Evolutionary conservation across 208 protist species (phyloP).

Genomic region (Acanthamoeba royreba): DNA sequence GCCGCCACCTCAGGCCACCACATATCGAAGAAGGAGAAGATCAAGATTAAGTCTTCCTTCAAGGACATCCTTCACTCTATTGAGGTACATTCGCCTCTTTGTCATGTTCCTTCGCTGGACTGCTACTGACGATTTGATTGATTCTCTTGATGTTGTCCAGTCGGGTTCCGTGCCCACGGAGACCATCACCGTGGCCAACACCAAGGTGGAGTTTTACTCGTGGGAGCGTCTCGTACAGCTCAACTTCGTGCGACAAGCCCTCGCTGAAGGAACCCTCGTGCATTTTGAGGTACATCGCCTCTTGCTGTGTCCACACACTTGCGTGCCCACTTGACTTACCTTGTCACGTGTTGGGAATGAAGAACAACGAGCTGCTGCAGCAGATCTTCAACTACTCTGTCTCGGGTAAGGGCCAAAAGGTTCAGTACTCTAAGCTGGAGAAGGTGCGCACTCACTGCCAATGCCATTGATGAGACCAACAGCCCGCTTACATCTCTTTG

Average conservation of each 20-base stretch:
- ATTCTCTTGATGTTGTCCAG: background rate
- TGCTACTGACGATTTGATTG: background rate
- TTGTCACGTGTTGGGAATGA: background rate
- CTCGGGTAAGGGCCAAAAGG: background rate
- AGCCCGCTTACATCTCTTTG: no score
- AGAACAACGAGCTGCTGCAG: slow-evolving; percentile 13
- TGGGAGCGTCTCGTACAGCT: slow-evolving; percentile 6
- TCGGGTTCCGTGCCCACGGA: background rate
- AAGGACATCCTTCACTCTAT: slow-evolving; percentile 12
- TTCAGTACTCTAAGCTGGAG: slow-evolving; percentile 25
- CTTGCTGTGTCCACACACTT: background rate
- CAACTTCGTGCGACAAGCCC: slow-evolving; percentile 5
- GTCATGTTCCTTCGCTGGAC: background rate
- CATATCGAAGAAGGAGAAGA: slow-evolving; percentile 6
- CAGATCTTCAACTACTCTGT: background rate
- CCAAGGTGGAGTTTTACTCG: slow-evolving; percentile 5
- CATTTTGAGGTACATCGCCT: background rate
- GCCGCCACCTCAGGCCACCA: background rate
- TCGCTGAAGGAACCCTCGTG: slow-evolving; percentile 4
- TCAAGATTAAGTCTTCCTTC: slow-evolving; percentile 21
- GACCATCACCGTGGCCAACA: background rate
- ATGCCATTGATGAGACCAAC: no score
- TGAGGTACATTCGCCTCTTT: background rate
- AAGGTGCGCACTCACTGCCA: no score
- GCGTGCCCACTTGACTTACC: background rate